Evolutionary conservation across 1,284 basidiomycete genomes (phyloP).

Genomic region (Leucoagaricus sp.): DNA sequence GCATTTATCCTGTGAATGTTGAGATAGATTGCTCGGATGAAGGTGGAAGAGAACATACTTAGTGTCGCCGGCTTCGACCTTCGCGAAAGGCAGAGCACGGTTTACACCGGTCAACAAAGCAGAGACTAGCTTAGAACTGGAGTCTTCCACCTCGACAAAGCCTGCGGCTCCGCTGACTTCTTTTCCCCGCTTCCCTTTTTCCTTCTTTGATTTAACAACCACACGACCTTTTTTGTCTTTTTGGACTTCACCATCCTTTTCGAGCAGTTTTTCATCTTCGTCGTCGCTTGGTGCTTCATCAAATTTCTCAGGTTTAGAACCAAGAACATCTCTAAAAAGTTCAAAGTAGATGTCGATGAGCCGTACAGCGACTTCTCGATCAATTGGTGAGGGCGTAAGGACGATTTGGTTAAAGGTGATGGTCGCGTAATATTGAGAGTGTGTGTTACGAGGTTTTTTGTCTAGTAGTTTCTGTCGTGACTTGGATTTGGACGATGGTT

Average conservation of each 20-base stretch:
- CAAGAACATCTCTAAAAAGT: conserved; percentile 88
- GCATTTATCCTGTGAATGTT: conserved; percentile 65
- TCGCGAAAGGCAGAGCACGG: conserved; percentile 92
- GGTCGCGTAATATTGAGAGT: conserved; percentile 88
- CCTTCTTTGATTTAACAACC: conserved; percentile 31
- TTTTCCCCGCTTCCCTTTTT: conserved; percentile 37
- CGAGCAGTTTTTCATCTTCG: conserved; percentile 31
- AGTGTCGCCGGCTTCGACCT: conserved; percentile 58
- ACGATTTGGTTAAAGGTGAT: conserved; percentile 96
- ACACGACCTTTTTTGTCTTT: conserved; percentile 45
- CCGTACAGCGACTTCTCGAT: conserved; percentile 78
- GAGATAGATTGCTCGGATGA: background rate
- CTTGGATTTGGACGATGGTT: conserved; percentile 26
- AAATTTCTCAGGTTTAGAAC: conserved; percentile 40
- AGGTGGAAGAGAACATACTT: conserved; percentile 37
- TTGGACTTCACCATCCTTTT: conserved; percentile 35
- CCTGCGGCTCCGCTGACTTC: conserved; percentile 59
- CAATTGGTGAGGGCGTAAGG: conserved; percentile 56
- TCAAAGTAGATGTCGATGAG: conserved; percentile 95
- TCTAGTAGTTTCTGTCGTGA: conserved; percentile 30
- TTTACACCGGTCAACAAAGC: conserved; percentile 96
- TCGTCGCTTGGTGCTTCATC: conserved; percentile 34
- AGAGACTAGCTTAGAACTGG: conserved; percentile 84
- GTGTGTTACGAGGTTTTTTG: conserved; percentile 48
- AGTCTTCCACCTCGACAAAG: conserved; percentile 77